phyloP scores from a whole-genome alignment of 2,329 filamentous ascomycete species.

The Paecilomyces fulvus region DNA sequence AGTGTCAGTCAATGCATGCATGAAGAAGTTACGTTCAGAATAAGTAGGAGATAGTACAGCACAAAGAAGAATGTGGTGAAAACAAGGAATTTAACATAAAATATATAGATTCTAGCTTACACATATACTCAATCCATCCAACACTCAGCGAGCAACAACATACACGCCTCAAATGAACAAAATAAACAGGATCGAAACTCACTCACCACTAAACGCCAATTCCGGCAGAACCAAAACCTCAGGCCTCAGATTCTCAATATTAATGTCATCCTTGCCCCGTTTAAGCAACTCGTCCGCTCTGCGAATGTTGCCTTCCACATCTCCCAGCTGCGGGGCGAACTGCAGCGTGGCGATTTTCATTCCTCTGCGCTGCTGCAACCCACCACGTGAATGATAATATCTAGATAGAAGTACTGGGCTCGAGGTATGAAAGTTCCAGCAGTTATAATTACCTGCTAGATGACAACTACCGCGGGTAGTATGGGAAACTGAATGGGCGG shows the following conservation, averaged over 20 bases:
- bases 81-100: too few species aligned
- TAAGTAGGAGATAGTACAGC: not conserved
- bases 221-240: conserved; percentile 56
- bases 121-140: too few species aligned
- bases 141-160: not conserved
- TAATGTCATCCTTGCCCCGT: conserved; percentile 17
- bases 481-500: not conserved
- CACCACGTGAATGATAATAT: not conserved
- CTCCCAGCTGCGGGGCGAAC: conserved; percentile 35
- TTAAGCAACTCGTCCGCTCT: conserved; percentile 36
- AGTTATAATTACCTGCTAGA: not conserved
- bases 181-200: conserved; percentile 1
- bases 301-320: conserved; percentile 37
- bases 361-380: conserved; percentile 2
- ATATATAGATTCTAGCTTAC: too few species aligned
- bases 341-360: conserved; percentile 44
- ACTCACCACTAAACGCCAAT: conserved; percentile 51
- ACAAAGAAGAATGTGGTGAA: not conserved
- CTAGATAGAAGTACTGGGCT: not conserved
- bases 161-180: not conserved
- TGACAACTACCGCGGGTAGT: not conserved
- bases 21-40: not conserved
- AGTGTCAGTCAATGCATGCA: not conserved
- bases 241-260: conserved; percentile 24
- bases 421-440: not conserved